A percentile compares a stretch with the other conserved stretches of the same genome.
Evolutionary conservation across 352 stramenopile genomes (phyloP).

Genomic region (Pythium rishiriense): DNA sequence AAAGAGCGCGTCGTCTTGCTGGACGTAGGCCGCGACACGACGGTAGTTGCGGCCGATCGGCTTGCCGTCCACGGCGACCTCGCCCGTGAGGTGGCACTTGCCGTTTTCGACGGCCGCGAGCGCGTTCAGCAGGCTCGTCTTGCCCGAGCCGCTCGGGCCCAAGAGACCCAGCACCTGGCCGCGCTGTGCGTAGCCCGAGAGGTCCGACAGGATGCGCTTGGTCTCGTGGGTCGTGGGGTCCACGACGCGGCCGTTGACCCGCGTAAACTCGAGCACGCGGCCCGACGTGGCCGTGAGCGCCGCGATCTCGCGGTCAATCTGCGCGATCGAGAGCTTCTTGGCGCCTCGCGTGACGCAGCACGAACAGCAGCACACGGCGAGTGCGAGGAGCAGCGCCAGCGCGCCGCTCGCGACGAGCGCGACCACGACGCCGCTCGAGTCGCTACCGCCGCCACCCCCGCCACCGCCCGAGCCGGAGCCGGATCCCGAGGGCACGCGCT

Average conservation of each 20-base stretch:
- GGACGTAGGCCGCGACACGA: conserved; percentile 81
- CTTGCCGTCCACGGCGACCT: conserved; percentile 63
- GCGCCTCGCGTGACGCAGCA: conserved; percentile 34
- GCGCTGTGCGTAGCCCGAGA: conserved; percentile 52
- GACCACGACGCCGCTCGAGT: conserved; percentile 20
- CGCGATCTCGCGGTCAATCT: conserved; percentile 46
- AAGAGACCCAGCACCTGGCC: conserved; percentile 72
- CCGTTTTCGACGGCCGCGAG: conserved; percentile 75
- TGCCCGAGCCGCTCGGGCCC: conserved; percentile 77
- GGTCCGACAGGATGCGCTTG: conserved; percentile 57
- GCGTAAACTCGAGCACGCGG: conserved; percentile 53
- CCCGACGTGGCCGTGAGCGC: conserved; percentile 45
- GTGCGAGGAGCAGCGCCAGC: conserved; percentile 35
- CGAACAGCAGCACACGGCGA: conserved; percentile 33
- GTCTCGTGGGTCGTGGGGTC: conserved; percentile 9
- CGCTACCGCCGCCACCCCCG: conserved; percentile 25
- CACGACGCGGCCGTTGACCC: conserved; percentile 49
- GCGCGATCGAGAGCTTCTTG: conserved; percentile 17
- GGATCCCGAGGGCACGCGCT: conserved; percentile 31
- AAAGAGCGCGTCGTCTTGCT: conserved; percentile 86
- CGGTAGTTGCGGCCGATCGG: conserved; percentile 61
- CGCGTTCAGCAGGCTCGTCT: conserved; percentile 83
- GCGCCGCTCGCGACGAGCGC: too few relatives aligned
- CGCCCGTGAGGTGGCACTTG: conserved; percentile 45
- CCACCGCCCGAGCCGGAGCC: conserved; percentile 31